Percentiles rank a stretch among this genome's conserved stretches.
phyloP scores from a whole-genome alignment of 768 basidiomycete species.

The Mycena latifolia region DNA sequence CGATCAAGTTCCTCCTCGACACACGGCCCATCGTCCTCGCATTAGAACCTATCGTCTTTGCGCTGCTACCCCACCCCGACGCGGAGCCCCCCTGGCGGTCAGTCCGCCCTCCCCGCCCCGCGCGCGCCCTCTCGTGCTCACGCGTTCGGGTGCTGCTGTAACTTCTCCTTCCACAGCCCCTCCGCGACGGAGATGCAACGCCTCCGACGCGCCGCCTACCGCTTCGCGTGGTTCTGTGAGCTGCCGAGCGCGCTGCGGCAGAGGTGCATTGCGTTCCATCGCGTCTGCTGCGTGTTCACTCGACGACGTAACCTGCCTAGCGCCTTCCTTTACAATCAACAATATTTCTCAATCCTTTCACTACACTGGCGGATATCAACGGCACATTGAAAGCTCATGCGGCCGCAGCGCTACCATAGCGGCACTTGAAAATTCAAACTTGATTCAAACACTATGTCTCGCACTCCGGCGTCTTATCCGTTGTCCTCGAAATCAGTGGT shows the following conservation, averaged over 20 bases:
- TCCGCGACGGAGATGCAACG: slow-evolving; percentile 21
- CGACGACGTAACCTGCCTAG: too few species aligned
- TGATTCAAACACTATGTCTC: too few species aligned
- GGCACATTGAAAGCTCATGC: too few species aligned
- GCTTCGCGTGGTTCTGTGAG: slow-evolving; percentile 18
- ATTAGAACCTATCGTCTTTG: slow-evolving; percentile 18
- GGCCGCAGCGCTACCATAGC: too few species aligned
- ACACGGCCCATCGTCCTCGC: neutral
- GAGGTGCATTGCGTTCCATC: slow-evolving; percentile 1
- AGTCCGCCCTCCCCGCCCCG: too few species aligned
- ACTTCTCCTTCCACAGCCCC: slow-evolving; percentile 15
- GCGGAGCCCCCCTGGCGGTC: slow-evolving; percentile 16
- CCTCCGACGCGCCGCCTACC: slow-evolving; percentile 21
- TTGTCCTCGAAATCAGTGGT: too few species aligned
- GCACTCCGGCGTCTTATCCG: too few species aligned
- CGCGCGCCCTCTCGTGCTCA: neutral
- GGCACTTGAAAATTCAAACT: too few species aligned
- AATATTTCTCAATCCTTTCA: too few species aligned
- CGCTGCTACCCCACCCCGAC: slow-evolving; percentile 5
- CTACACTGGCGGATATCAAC: too few species aligned
- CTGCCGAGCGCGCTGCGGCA: slow-evolving; percentile 16
- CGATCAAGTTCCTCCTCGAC: slow-evolving; percentile 25
- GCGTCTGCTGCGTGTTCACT: neutral
- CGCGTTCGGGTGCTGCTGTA: neutral
- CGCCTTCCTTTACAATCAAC: too few species aligned